phyloP scores from a whole-genome alignment of 306 rosid species.

The Alnus rubra region DNA sequence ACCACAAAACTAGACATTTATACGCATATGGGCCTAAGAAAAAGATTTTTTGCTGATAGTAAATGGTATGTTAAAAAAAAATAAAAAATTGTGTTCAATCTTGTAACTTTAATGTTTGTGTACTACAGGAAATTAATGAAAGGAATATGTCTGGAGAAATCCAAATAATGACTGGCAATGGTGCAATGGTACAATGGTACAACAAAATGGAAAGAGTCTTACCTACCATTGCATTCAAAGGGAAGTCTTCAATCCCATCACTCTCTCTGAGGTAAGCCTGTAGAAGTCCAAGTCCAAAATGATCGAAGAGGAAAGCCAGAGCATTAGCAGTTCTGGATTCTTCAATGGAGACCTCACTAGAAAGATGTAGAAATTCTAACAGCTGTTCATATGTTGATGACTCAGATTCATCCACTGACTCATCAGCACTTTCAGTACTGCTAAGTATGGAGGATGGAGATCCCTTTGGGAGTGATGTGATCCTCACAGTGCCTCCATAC shows the following conservation, averaged over 20 bases:
- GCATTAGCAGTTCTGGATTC: constrained; percentile 69
- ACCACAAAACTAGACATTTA: not conserved
- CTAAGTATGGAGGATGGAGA: constrained; percentile 54
- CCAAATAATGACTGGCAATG: constrained; percentile 1
- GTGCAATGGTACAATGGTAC: not conserved
- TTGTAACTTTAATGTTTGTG: constrained; percentile 4
- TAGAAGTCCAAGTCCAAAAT: constrained; percentile 77
- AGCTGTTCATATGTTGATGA: constrained; percentile 80
- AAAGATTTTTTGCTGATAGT: not conserved
- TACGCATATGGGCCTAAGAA: not conserved
- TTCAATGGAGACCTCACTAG: constrained; percentile 64
- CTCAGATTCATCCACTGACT: constrained; percentile 70
- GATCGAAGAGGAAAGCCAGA: constrained; percentile 81
- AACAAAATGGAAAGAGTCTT: constrained; percentile 49
- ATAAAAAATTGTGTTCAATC: not conserved
- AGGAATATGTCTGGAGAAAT: not conserved
- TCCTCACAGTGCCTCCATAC: constrained; percentile 95
- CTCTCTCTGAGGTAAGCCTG: constrained; percentile 79
- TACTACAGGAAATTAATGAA: constrained; percentile 8
- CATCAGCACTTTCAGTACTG: constrained; percentile 63
- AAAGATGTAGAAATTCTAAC: constrained; percentile 69
- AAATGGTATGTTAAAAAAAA: not conserved
- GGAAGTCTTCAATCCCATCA: constrained; percentile 60
- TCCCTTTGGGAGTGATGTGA: constrained; percentile 69
- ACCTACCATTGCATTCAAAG: constrained; percentile 97